Evolutionary conservation across 1,284 basidiomycete species (phyloP).

Genomic region (Moniliella sp.): DNA sequence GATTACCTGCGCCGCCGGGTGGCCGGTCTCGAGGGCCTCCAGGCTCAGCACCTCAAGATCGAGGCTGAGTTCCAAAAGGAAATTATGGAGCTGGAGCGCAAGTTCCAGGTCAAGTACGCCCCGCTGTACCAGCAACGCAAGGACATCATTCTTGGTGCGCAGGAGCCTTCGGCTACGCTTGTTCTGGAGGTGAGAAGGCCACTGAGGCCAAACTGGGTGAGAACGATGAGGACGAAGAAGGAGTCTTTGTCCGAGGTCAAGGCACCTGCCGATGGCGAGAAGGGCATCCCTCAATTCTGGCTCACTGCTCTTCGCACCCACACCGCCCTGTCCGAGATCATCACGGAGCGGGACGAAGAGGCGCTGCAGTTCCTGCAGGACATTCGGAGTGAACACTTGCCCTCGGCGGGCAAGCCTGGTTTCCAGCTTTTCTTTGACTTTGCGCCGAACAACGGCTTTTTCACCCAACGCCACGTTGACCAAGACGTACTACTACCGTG

Average conservation of each 20-base stretch:
- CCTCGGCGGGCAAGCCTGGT: conserved; percentile 49
- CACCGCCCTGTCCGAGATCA: conserved; percentile 60
- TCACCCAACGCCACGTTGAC: conserved; percentile 57
- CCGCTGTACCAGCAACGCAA: conserved; percentile 71
- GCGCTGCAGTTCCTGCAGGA: conserved; percentile 48
- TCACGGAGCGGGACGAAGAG: conserved; percentile 73
- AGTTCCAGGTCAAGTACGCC: conserved; percentile 66
- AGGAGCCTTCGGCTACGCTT: conserved; percentile 57
- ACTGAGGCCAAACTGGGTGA: too few relatives aligned
- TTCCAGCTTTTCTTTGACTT: conserved; percentile 79
- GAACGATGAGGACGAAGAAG: conserved; percentile 9
- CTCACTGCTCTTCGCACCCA: conserved; percentile 85
- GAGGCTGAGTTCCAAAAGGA: conserved; percentile 91
- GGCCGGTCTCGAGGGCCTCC: conserved; percentile 80
- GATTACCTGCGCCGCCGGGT: conserved; percentile 60
- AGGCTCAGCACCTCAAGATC: conserved; percentile 74
- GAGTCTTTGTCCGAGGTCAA: conserved; percentile 33
- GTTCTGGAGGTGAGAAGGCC: too few relatives aligned
- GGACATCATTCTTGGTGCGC: conserved; percentile 58
- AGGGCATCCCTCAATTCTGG: conserved; percentile 88
- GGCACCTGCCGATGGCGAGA: conserved; percentile 35
- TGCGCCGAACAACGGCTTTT: conserved; percentile 68
- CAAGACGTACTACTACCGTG: conserved; percentile 87
- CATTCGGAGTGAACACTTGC: conserved; percentile 48
- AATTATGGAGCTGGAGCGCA: conserved; percentile 86